Evolutionary conservation across 768 basidiomycete species (phyloP).

Genomic region (Serendipita indica): DNA sequence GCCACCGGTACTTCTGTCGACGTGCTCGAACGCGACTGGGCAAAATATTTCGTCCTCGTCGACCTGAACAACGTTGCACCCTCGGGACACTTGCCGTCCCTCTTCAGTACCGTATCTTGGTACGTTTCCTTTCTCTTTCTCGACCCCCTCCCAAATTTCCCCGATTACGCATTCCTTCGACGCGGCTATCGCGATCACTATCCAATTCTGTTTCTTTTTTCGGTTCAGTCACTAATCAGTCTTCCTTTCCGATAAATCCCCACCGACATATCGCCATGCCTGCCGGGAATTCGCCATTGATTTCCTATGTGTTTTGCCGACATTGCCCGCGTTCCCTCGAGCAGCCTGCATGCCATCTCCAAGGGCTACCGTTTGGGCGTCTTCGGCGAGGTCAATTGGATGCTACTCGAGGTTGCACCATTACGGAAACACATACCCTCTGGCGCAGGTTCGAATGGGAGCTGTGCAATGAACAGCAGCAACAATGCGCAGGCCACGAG

Average conservation of each 20-base stretch:
- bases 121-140: background rate
- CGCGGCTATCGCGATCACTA: background rate
- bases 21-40: constrained; percentile 4
- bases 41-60: background rate
- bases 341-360: constrained; percentile 2
- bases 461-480: background rate
- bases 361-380: background rate
- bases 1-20: background rate
- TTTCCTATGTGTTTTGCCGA: no score
- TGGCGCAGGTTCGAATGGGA: background rate
- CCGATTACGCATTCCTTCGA: background rate
- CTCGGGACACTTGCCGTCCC: background rate
- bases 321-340: no score
- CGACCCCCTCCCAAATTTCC: background rate
- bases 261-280: background rate
- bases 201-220: background rate
- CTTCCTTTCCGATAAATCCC: background rate
- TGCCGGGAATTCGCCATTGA: no score
- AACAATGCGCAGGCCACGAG: background rate
- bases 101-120: constrained; percentile 2
- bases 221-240: background rate
- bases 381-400: constrained; percentile 1
- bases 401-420: background rate
- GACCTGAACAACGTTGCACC: constrained; percentile 3
- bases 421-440: constrained; percentile 1